Base-by-base conservation (phyloP, 1,284 basidiomycete genomes). In the Tilletiaria anomala region DNA sequence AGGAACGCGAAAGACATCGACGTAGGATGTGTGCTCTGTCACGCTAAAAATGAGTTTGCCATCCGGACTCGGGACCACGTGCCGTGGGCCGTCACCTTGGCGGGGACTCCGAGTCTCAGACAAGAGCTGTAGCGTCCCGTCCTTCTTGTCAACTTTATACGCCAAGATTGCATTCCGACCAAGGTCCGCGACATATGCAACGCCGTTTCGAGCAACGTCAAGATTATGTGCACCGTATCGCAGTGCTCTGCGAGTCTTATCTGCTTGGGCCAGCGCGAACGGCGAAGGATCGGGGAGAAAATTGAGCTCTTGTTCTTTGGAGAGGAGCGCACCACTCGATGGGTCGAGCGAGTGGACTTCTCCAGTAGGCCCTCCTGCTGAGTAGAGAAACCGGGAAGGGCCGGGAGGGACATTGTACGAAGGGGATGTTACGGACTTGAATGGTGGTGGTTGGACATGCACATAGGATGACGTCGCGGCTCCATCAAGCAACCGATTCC, bases 391-490 rank as follows among this genome's bases (percentile, higher is more conserved):
- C 2, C 40, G 23, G 5, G 32, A 31, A 3, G 45, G 21, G 0
- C 51, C 53, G 0, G 54, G 42, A 5, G 18, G 3, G 10, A 43
- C 32, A 1, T 50, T 53, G 24, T 49, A 63, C n/a, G 43, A 40
- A 5, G 61, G 57, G 5, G 50, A 43, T 10, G 39, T 55, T 15
- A 31, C 5, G 4, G 47, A 42, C 6, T 6, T 18, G 11, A 43
- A 55, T 14, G 50, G 34, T 10, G 54, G 54, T 15, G 52, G 51
- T 35, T 58, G 54, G 1, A 50, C 45, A 29, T 51, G 50, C 12
- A 63, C 56, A 32, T 61, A 61, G 23, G 54, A 56, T 14, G 56
- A 57, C 26, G 57, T 58, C 2, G 57, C 57, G 12, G 54, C 56
- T 45, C 33, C n/a, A n/a, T n/a, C n/a, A n/a, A n/a, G n/a, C n/a